Conservation (phyloP, 177 flowering plant genomes). For the Tripterygium wilfordii region DNA sequence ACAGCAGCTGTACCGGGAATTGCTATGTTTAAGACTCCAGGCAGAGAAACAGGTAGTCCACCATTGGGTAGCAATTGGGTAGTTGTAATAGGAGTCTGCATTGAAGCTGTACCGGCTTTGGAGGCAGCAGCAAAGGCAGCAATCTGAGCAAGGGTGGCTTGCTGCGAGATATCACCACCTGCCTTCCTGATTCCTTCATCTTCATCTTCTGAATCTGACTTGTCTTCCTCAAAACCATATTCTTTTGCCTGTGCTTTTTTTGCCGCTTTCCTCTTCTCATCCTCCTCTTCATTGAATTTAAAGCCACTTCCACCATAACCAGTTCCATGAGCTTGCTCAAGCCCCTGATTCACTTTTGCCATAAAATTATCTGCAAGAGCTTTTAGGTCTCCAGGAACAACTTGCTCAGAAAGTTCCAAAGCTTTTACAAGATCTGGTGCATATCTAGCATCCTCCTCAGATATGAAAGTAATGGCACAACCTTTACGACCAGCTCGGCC, state of each 20-base stretch:
- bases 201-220: slow-evolving; percentile 88
- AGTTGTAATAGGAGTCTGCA: slow-evolving; percentile 26
- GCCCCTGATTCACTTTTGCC: slow-evolving; percentile 85
- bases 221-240: slow-evolving; percentile 91
- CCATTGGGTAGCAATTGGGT: slow-evolving; percentile 41
- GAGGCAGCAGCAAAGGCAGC: slow-evolving; percentile 71
- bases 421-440: slow-evolving; percentile 93
- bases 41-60: slow-evolving; percentile 37
- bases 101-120: slow-evolving; percentile 31
- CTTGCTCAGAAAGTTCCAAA: slow-evolving; percentile 81
- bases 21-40: slow-evolving; percentile 29
- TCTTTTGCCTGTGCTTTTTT: slow-evolving; percentile 96
- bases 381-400: slow-evolving; percentile 79
- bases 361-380: slow-evolving; percentile 80
- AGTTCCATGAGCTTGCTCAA: slow-evolving; percentile 86
- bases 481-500: slow-evolving; percentile 93
- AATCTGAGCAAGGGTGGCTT: slow-evolving; percentile 59
- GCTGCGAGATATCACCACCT: slow-evolving; percentile 68
- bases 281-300: slow-evolving; percentile 91
- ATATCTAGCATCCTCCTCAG: slow-evolving; percentile 81
- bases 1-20: slow-evolving; percentile 28
- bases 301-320: slow-evolving; percentile 97
- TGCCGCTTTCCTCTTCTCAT: slow-evolving; percentile 85
- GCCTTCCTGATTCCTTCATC: slow-evolving; percentile 81
- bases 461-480: slow-evolving; percentile 73